phyloP scores from a whole-genome alignment of 1,284 basidiomycete species.

The Trametes sp. region DNA sequence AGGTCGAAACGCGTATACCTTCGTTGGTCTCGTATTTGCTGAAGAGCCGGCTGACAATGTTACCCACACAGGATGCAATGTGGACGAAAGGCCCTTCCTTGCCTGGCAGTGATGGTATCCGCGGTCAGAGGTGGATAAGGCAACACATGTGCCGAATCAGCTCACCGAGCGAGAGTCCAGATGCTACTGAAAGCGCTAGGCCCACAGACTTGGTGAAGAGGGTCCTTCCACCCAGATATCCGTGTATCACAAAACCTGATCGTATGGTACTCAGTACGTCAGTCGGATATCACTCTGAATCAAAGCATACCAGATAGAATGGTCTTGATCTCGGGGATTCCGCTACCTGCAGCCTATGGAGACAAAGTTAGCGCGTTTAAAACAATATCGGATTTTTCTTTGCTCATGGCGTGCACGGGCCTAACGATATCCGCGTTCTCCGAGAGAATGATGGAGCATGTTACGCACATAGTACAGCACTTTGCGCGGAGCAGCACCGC shows the following conservation, averaged over 20 bases:
- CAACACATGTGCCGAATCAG: too few species aligned
- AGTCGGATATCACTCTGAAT: too few species aligned
- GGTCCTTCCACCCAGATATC: slow-evolving; percentile 92
- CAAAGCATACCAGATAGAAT: slow-evolving; percentile 79
- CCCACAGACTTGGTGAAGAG: slow-evolving; percentile 93
- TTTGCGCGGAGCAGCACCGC: slow-evolving; percentile 58
- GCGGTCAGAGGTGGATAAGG: not conserved
- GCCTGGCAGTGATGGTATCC: slow-evolving; percentile 43
- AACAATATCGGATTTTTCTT: not conserved
- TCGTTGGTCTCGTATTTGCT: slow-evolving; percentile 94
- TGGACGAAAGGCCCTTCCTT: slow-evolving; percentile 99
- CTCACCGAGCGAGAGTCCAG: slow-evolving; percentile 84
- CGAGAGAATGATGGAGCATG: not conserved
- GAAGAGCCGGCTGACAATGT: slow-evolving; percentile 90
- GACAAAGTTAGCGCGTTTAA: not conserved
- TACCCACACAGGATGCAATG: slow-evolving; percentile 94
- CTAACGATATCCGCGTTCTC: not conserved
- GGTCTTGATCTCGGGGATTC: slow-evolving; percentile 97
- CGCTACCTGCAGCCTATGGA: slow-evolving; percentile 87
- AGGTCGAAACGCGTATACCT: slow-evolving; percentile 59
- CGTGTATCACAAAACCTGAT: slow-evolving; percentile 95
- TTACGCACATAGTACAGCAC: slow-evolving; percentile 82
- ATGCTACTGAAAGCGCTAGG: slow-evolving; percentile 89
- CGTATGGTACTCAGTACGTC: not conserved
- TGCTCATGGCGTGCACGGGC: not conserved